These are phyloP conservation scores for Cercospora beticola DNA, from an alignment of 2,329 filamentous ascomycete species.

Conservation along the genomic window DNA sequence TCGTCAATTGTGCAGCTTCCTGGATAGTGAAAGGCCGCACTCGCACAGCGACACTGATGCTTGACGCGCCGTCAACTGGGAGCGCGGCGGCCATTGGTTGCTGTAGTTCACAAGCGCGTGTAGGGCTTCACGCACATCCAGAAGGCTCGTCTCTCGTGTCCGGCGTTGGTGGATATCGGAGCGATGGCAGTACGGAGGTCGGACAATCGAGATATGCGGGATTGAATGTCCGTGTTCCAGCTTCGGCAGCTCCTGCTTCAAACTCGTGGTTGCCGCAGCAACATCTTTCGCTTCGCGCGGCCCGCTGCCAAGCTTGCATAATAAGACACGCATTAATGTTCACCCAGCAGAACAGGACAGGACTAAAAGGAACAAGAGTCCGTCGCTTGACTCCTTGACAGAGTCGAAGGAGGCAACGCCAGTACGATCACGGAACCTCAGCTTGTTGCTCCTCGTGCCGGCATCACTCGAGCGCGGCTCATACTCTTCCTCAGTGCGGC, in stretches of 20 bases:
- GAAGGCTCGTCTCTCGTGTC: background rate
- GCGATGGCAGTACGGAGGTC: background rate
- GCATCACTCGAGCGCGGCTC: background rate
- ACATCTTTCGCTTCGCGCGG: background rate
- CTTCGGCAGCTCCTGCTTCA: background rate
- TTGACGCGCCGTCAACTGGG: conserved; percentile 46
- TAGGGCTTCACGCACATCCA: conserved; percentile 1
- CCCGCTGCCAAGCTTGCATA: background rate
- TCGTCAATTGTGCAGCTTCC: conserved; percentile 87
- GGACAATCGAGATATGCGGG: background rate
- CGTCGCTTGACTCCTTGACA: no score
- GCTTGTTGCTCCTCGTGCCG: background rate
- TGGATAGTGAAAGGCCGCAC: conserved; percentile 73
- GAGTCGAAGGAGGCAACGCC: background rate
- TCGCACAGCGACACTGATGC: conserved; percentile 56
- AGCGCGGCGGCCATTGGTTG: conserved; percentile 18
- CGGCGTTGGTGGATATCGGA: background rate
- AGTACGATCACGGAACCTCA: background rate
- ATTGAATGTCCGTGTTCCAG: background rate
- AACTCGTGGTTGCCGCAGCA: background rate
- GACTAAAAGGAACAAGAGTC: no score
- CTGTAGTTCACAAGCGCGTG: conserved; percentile 15
- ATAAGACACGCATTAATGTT: background rate
- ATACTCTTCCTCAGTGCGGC: background rate
- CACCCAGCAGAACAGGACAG: no score